These are phyloP conservation scores for Rhexocercosporidium sp. DNA, from an alignment of 2,329 filamentous ascomycete genomes.

Conservation along the genomic window DNA sequence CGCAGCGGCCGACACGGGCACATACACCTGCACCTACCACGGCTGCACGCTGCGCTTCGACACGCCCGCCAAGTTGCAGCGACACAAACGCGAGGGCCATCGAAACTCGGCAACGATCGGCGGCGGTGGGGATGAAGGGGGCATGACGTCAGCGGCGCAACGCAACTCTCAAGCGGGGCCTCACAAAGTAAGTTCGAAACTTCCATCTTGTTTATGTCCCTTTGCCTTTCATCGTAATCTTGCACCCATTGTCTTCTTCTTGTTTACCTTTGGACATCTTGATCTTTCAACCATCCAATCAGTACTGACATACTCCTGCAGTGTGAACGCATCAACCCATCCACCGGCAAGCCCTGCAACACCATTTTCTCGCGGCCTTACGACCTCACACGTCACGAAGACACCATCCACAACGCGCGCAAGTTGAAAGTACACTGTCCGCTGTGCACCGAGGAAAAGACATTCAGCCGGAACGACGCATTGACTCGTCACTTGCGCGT, in stretches of 20 bases:
- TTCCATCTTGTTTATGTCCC: constrained; percentile 1
- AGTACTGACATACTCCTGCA: constrained; percentile 22
- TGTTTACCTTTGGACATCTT: too few relatives aligned
- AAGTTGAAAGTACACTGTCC: constrained; percentile 96
- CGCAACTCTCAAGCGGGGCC: constrained; percentile 91
- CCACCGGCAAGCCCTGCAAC: constrained; percentile 92
- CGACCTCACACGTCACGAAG: constrained; percentile 94
- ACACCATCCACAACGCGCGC: constrained; percentile 93
- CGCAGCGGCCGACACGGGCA: constrained; percentile 78
- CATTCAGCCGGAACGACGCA: constrained; percentile 93
- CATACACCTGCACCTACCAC: constrained; percentile 96
- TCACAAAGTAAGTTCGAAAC: constrained; percentile 60
- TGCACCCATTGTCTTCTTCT: too few relatives aligned
- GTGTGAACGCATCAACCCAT: constrained; percentile 92
- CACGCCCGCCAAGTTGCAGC: constrained; percentile 83
- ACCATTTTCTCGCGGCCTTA: constrained; percentile 95
- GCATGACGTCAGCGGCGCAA: constrained; percentile 57
- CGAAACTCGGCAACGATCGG: constrained; percentile 68
- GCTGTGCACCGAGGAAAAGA: constrained; percentile 94
- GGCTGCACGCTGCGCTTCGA: constrained; percentile 89
- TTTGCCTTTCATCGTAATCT: neutral
- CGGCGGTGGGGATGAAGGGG: constrained; percentile 42
- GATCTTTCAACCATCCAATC: too few relatives aligned
- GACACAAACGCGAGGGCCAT: constrained; percentile 94
- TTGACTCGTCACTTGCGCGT: constrained; percentile 93